A percentile compares a stretch with the other conserved stretches of the same genome.
These are phyloP conservation scores for Crassisporium funariophilum DNA, from an alignment of 768 basidiomycete genomes.

Conservation along the genomic window DNA sequence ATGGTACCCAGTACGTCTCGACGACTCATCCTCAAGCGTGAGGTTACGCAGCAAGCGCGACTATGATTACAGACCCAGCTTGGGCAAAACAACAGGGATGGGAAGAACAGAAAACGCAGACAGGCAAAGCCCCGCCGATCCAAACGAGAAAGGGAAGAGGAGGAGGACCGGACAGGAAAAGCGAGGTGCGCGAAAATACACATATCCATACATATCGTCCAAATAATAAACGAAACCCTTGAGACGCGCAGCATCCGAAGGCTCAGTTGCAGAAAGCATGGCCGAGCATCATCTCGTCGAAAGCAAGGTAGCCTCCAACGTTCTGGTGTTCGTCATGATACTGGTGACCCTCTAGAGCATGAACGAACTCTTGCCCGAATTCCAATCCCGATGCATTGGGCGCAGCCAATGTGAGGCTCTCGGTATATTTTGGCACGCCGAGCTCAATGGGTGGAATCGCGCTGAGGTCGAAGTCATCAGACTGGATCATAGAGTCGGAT, in stretches of 20 bases:
- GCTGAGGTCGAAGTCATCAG: conserved; percentile 68
- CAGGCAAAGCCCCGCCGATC: conserved; percentile 10
- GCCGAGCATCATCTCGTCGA: conserved; percentile 47
- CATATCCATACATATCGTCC: conserved; percentile 33
- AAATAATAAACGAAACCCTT: conserved; percentile 22
- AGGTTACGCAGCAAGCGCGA: conserved; percentile 24
- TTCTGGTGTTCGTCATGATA: conserved; percentile 25
- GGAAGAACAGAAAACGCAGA: conserved; percentile 14
- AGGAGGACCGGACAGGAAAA: conserved; percentile 1
- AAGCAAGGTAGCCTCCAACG: conserved; percentile 31
- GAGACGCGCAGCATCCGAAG: conserved; percentile 40
- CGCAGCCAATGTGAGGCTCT: conserved; percentile 25
- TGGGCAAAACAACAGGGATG: conserved; percentile 21
- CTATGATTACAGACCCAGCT: conserved; percentile 33
- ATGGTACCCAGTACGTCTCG: conserved; percentile 39
- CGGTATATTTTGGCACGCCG: conserved; percentile 48
- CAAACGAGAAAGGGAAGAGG: conserved; percentile 4
- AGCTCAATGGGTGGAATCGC: conserved; percentile 69
- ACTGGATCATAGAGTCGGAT: conserved; percentile 38
- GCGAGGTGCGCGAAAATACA: conserved; percentile 25
- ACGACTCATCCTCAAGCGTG: conserved; percentile 35
- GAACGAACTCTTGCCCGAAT: conserved; percentile 34
- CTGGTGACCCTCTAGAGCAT: conserved; percentile 29
- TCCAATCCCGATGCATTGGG: conserved; percentile 27
- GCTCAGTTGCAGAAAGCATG: conserved; percentile 33